A percentile compares a stretch with the other conserved stretches of the same genome.
These are phyloP conservation scores for Heterobasidion annosum DNA, from an alignment of 1,284 basidiomycete genomes.

Conservation along the genomic window DNA sequence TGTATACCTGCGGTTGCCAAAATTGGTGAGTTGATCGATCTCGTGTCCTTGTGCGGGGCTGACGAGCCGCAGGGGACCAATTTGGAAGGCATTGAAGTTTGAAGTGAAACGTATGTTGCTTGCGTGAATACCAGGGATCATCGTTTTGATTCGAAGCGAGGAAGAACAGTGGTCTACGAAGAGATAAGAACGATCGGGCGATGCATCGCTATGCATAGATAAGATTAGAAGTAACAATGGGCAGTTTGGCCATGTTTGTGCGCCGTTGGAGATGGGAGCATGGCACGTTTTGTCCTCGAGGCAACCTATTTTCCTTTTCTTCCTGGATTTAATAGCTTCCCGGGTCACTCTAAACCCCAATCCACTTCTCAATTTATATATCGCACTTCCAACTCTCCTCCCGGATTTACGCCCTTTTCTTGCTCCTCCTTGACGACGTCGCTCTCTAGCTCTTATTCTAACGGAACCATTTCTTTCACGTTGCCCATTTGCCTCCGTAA, in stretches of 20 bases:
- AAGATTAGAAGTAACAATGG: not conserved
- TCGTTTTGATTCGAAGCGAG: no score
- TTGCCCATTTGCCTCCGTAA: not conserved
- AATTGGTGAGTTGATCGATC: slow-evolving; percentile 45
- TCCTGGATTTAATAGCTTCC: not conserved
- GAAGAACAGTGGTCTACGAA: no score
- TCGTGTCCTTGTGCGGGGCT: not conserved
- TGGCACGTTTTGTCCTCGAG: not conserved
- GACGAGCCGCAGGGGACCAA: slow-evolving; percentile 59
- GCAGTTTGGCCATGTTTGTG: slow-evolving; percentile 5
- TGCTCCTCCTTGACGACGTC: not conserved
- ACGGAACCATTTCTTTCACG: not conserved
- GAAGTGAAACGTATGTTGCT: slow-evolving; percentile 7
- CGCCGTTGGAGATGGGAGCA: not conserved
- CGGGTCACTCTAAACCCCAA: not conserved
- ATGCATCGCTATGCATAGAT: not conserved
- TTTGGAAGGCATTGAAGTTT: slow-evolving; percentile 74
- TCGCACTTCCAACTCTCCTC: slow-evolving; percentile 1
- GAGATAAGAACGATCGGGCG: no score
- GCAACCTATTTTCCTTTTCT: not conserved
- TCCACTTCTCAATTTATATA: not conserved
- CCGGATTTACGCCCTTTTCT: not conserved
- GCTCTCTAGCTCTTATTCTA: not conserved
- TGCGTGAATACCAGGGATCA: no score
- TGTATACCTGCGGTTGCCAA: slow-evolving; percentile 73